Conservation (phyloP, 164 flowering plant genomes). For the Chimonanthus salicifolius region DNA sequence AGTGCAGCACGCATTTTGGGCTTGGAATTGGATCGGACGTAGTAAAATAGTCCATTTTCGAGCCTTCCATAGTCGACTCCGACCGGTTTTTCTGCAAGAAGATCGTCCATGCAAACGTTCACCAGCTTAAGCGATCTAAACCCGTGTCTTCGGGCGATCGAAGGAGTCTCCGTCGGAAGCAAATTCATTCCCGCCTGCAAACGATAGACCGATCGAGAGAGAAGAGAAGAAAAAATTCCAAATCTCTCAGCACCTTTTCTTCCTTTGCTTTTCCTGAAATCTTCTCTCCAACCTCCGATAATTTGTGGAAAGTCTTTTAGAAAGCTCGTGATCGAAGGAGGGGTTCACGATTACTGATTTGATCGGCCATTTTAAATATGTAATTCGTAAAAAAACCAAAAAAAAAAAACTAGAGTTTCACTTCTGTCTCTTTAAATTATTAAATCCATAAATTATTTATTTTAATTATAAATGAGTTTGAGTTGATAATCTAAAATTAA, state of each 20-base stretch:
- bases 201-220: background rate
- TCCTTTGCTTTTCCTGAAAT: background rate
- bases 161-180: conserved; percentile 57
- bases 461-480: too few relatives aligned
- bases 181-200: conserved; percentile 54
- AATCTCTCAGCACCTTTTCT: background rate
- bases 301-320: too few relatives aligned
- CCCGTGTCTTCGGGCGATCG: conserved; percentile 47
- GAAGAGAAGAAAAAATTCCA: too few relatives aligned
- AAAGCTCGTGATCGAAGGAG: too few relatives aligned
- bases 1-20: conserved; percentile 95
- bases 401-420: too few relatives aligned
- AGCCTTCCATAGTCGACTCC: conserved; percentile 76
- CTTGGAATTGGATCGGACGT: conserved; percentile 79
- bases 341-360: too few relatives aligned
- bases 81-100: conserved; percentile 41
- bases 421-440: too few relatives aligned
- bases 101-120: conserved; percentile 51
- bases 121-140: conserved; percentile 80
- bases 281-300: too few relatives aligned
- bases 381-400: too few relatives aligned
- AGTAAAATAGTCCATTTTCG: conserved; percentile 77
- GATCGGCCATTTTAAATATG: too few relatives aligned
- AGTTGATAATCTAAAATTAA: too few relatives aligned
- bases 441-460: too few relatives aligned